These are phyloP conservation scores for Fusarium nematophilum DNA, from an alignment of 2,329 filamentous ascomycete genomes.

Conservation along the genomic window DNA sequence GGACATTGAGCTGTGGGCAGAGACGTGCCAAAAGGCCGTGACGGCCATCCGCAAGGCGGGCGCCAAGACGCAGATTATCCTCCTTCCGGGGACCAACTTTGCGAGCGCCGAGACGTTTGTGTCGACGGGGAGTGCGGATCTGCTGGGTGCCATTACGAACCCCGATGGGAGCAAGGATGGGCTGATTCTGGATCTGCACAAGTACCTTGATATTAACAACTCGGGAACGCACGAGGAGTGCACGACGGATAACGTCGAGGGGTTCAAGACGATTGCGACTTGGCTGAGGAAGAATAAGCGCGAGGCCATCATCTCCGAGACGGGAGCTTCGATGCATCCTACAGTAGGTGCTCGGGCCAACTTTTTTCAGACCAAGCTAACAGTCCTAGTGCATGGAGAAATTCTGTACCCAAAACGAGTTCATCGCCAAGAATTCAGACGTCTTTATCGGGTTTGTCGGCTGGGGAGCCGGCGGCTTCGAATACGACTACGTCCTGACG, in stretches of 20 bases:
- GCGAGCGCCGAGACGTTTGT: constrained; percentile 62
- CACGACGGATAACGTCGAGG: constrained; percentile 63
- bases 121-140: constrained; percentile 61
- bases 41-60: constrained; percentile 73
- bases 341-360: constrained; percentile 47
- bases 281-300: constrained; percentile 61
- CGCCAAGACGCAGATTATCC: constrained; percentile 72
- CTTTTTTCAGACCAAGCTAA: constrained; percentile 5
- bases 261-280: constrained; percentile 58
- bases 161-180: constrained; percentile 67
- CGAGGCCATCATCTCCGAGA: constrained; percentile 64
- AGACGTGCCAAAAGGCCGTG: constrained; percentile 70
- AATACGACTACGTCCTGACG: constrained; percentile 54
- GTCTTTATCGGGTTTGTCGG: constrained; percentile 60
- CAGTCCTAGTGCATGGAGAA: constrained; percentile 52
- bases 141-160: constrained; percentile 66
- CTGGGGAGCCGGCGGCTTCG: constrained; percentile 60
- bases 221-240: constrained; percentile 64
- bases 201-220: constrained; percentile 69
- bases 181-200: constrained; percentile 70
- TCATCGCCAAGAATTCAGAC: constrained; percentile 59
- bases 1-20: constrained; percentile 67
- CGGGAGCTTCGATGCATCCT: constrained; percentile 58
- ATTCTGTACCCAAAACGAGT: constrained; percentile 60
- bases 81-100: constrained; percentile 69